phyloP scores from a whole-genome alignment of 179 eudicot species.

The Actinidia chinensis region DNA sequence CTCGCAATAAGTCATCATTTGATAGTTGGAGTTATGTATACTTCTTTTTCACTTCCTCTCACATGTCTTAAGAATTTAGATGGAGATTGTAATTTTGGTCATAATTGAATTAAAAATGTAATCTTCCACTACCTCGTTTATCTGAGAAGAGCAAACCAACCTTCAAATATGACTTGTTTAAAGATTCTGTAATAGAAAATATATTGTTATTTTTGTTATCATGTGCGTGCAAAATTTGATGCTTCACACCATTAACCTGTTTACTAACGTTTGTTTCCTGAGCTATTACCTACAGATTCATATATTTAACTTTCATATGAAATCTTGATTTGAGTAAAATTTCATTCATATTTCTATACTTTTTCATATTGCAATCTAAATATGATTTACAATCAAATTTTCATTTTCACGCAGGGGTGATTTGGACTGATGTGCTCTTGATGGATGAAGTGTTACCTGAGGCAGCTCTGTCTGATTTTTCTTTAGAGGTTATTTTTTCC shows the following conservation, averaged over 20 bases:
- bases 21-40: neutral
- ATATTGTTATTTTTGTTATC: too few relatives aligned
- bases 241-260: neutral
- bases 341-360: neutral
- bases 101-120: neutral
- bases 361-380: constrained; percentile 8
- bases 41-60: neutral
- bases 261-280: neutral
- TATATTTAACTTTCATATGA: neutral
- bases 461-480: constrained; percentile 70
- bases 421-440: constrained; percentile 87
- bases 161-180: too few relatives aligned
- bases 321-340: neutral
- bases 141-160: neutral
- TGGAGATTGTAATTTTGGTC: neutral
- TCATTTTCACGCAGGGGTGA: constrained; percentile 52
- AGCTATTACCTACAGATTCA: neutral
- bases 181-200: too few relatives aligned
- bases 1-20: neutral
- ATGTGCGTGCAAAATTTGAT: neutral
- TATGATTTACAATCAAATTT: neutral
- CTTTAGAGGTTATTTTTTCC: constrained; percentile 63
- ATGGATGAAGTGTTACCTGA: constrained; percentile 96
- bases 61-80: neutral
- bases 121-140: neutral